Evolutionary conservation across 1,284 basidiomycete species (phyloP).

Genomic region (Coriolopsis trogii): DNA sequence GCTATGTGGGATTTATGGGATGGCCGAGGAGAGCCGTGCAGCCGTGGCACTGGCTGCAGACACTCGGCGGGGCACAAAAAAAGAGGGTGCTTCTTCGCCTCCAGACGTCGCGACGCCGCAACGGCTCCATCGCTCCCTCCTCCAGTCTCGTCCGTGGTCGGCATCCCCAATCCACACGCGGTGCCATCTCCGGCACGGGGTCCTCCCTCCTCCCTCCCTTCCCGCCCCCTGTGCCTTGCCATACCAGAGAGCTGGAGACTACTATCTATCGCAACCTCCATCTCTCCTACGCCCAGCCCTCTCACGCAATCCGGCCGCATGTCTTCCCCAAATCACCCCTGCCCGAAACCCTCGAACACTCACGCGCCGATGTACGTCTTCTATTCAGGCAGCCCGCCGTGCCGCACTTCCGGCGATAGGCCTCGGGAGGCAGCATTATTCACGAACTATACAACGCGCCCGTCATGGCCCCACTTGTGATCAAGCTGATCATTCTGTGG

Average conservation of each 20-base stretch:
- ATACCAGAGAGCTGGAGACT: too few relatives aligned
- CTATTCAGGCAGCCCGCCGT: not conserved
- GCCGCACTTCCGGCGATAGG: not conserved
- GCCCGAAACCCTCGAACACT: too few relatives aligned
- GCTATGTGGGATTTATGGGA: slow-evolving; percentile 19
- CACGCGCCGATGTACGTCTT: too few relatives aligned
- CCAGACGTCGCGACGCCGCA: slow-evolving; percentile 24
- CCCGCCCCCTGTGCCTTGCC: not conserved
- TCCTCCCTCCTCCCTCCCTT: slow-evolving; percentile 8
- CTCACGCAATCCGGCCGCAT: slow-evolving; percentile 1
- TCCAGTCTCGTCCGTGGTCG: slow-evolving; percentile 4
- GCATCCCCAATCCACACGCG: slow-evolving; percentile 18
- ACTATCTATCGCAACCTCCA: not conserved
- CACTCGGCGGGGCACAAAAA: slow-evolving; percentile 20
- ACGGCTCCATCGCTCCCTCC: slow-evolving; percentile 21
- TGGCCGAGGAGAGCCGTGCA: slow-evolving; percentile 13
- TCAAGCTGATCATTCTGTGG: slow-evolving; percentile 14
- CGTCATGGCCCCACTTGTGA: slow-evolving; percentile 9
- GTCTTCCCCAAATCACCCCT: not conserved
- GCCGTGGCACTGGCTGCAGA: slow-evolving; percentile 16
- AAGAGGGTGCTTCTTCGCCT: slow-evolving; percentile 24
- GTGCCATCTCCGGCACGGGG: slow-evolving; percentile 22
- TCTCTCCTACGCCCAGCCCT: not conserved
- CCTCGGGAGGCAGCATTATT: too few relatives aligned
- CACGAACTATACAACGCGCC: too few relatives aligned